A percentile compares a stretch with the other conserved stretches of the same genome.
These are phyloP conservation scores for Erythrophleum ivorense DNA, from an alignment of 331 rosid genomes.

Conservation along the genomic window DNA sequence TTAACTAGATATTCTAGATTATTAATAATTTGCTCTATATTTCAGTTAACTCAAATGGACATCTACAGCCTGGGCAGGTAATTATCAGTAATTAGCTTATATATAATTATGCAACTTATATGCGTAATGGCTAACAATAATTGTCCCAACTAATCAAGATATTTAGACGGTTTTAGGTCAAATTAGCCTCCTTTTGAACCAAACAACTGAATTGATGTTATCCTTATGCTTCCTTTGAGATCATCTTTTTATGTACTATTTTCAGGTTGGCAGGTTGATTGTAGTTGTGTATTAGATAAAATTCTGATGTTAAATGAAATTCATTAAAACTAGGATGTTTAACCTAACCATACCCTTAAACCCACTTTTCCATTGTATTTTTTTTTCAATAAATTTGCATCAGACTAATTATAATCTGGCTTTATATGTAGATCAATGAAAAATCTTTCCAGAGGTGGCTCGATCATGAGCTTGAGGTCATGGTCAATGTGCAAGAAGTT, in stretches of 20 bases:
- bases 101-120: not conserved
- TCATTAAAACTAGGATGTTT: not conserved
- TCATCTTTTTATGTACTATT: not conserved
- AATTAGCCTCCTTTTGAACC: not conserved
- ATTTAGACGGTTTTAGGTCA: not conserved
- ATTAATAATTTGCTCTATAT: constrained; percentile 1
- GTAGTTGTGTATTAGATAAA: not conserved
- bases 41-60: constrained; percentile 33
- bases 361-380: not conserved
- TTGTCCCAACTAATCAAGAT: not conserved
- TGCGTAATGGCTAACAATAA: not conserved
- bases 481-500: constrained; percentile 99
- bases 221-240: not conserved
- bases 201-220: not conserved
- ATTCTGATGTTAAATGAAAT: not conserved
- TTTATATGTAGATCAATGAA: constrained; percentile 66
- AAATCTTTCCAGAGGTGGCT: constrained; percentile 95
- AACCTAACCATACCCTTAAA: not conserved
- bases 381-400: not conserved
- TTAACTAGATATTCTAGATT: not conserved
- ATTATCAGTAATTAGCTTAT: not conserved
- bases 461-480: constrained; percentile 97
- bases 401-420: not conserved
- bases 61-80: constrained; percentile 32
- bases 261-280: not conserved